Evolutionary conservation across 176 grass and related monocot genomes (phyloP), one percentile per base, ranked within the genome.

Genomic region (Olyra latifolia): DNA sequence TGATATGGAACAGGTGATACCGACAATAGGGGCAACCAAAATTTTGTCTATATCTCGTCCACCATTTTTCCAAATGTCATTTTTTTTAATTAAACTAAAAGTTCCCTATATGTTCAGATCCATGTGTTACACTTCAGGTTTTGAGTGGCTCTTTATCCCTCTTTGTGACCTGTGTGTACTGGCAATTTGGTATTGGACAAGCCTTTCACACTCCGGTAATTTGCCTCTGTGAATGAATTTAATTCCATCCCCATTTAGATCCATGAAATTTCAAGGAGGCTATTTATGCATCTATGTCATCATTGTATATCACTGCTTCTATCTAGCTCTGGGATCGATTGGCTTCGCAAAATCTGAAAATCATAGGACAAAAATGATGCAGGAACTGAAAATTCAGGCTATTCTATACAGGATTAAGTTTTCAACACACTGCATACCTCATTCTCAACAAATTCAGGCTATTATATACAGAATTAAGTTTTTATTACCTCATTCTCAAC

Each of bases 401-500:
- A 43, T 24, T 16, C 47, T 10, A 42, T 23, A 52, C 7, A 45
- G 46, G 1, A 82, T 44, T 8, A 63, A 54, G 32, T 35, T 76
- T 24, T 8, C 17, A 25, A 20, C 15, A 47, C 14, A 20, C 65
- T 68, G 40, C 43, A 11, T 86, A 99, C 96, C 96, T 99, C 92
- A 69, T 79, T 88, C 47, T 80, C 92, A 57, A 89, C 72, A 60
- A 35, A 2, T 35, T 4, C 4, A 35, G 32, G 32, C 2, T 35
- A 35, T 35, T 35, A 2, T 3, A 35, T 35, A 35, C 32, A 35
- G 32, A 35, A 35, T 3, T 35, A 35, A 35, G 32, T 35, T 76
- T 30, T 3, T 22, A 25, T 35, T 35, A 99, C 96, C 96, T 99
- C 92, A 69, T 79, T 88, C 47, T 80, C 92, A 57, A 89, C 72